A percentile compares a stretch with the other conserved stretches of the same genome.
These are phyloP conservation scores for Penicillium canescens DNA, from an alignment of 495 filamentous ascomycete genomes.

Conservation along the genomic window DNA sequence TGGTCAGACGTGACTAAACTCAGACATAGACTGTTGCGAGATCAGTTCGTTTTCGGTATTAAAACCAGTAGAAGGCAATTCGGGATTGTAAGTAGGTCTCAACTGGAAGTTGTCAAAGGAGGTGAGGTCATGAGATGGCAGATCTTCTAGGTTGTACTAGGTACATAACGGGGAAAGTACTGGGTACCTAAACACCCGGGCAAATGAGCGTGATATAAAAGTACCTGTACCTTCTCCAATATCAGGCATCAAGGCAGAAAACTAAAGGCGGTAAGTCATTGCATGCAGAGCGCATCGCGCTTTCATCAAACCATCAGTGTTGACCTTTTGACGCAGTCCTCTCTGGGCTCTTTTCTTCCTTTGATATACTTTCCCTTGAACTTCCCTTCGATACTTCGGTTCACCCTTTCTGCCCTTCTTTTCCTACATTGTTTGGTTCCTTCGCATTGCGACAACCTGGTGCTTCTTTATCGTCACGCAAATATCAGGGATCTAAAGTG, in stretches of 20 bases:
- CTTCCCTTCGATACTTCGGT: background rate
- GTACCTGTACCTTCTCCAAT: conserved; percentile 4
- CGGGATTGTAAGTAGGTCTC: no score
- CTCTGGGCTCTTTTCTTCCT: background rate
- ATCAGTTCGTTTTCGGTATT: background rate
- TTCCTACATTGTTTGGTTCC: background rate
- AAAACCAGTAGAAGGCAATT: background rate
- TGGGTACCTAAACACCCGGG: background rate
- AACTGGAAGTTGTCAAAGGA: background rate
- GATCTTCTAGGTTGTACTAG: background rate
- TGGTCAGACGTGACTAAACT: background rate
- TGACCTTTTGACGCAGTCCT: conserved; percentile 6
- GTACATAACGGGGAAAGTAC: background rate
- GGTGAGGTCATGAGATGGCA: conserved; percentile 2
- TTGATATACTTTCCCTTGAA: background rate
- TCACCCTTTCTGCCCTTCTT: background rate
- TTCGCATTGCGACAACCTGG: conserved; percentile 11
- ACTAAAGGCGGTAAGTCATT: conserved; percentile 21
- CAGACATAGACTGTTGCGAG: background rate
- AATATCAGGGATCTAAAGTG: background rate
- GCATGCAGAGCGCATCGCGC: conserved; percentile 29
- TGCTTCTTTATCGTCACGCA: background rate
- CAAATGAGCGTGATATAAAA: background rate
- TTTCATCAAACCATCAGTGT: conserved; percentile 15
- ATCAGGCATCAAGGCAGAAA: conserved; percentile 25